These are phyloP conservation scores for Ascochyta pisi DNA, from an alignment of 2,329 filamentous ascomycete species.

Conservation along the genomic window DNA sequence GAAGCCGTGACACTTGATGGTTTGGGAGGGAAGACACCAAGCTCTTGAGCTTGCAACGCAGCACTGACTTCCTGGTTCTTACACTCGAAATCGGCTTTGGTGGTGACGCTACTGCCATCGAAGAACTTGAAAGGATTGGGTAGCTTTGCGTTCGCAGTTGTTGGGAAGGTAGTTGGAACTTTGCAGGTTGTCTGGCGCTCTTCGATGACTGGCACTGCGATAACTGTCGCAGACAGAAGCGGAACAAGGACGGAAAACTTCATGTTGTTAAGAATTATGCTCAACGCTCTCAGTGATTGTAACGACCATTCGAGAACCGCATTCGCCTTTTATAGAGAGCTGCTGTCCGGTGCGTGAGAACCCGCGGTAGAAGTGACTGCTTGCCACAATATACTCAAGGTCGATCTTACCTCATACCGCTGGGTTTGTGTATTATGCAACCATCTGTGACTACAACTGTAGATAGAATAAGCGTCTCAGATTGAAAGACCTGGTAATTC, in stretches of 20 bases:
- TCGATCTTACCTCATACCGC: background rate
- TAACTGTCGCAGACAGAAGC: slow-evolving; percentile 38
- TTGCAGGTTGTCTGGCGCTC: slow-evolving; percentile 42
- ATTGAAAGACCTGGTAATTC: background rate
- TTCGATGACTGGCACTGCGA: slow-evolving; percentile 39
- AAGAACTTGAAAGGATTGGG: slow-evolving; percentile 51
- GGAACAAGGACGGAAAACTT: slow-evolving; percentile 41
- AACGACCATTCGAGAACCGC: no score
- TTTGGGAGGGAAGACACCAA: slow-evolving; percentile 48
- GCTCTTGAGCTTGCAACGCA: slow-evolving; percentile 47
- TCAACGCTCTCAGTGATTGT: background rate
- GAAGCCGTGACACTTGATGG: slow-evolving; percentile 43
- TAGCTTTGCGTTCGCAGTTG: slow-evolving; percentile 40
- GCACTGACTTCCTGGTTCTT: slow-evolving; percentile 48
- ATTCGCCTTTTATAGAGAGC: background rate
- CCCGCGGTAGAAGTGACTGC: slow-evolving; percentile 2
- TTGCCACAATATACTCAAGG: slow-evolving; percentile 2
- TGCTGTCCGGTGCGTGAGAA: background rate
- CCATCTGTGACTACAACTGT: background rate
- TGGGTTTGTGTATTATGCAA: background rate
- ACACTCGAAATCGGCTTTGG: slow-evolving; percentile 45
- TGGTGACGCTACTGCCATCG: slow-evolving; percentile 44
- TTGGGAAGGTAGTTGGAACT: slow-evolving; percentile 41
- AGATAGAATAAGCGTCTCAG: background rate
- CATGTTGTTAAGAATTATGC: slow-evolving; percentile 28